phyloP scores from a whole-genome alignment of 1,284 basidiomycete species.

The Caloboletus inedulis region DNA sequence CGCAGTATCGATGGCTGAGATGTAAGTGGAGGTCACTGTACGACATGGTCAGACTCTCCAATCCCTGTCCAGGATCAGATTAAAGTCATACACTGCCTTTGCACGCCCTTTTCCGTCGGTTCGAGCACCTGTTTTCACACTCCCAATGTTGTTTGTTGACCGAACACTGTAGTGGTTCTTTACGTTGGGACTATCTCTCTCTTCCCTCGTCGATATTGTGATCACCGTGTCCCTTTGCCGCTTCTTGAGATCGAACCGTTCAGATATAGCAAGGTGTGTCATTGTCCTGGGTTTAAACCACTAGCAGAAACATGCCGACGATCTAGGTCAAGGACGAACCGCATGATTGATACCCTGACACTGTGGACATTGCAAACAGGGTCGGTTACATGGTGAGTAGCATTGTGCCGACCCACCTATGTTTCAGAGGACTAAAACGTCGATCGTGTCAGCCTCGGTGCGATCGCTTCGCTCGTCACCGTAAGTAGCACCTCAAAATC shows the following conservation, averaged over 20 bases:
- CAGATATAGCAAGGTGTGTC: constrained; percentile 36
- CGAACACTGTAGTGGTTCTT: constrained; percentile 44
- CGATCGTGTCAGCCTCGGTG: constrained; percentile 33
- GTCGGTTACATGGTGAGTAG: constrained; percentile 43
- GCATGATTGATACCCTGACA: constrained; percentile 44
- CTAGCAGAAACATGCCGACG: neutral
- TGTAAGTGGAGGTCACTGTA: constrained; percentile 13
- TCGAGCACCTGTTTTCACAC: neutral
- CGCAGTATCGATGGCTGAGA: constrained; percentile 22
- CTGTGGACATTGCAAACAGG: constrained; percentile 52
- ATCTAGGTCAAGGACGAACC: constrained; percentile 37
- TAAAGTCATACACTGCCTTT: constrained; percentile 17
- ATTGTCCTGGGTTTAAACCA: neutral
- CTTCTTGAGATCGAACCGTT: constrained; percentile 39
- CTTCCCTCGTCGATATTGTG: constrained; percentile 45
- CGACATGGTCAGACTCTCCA: neutral
- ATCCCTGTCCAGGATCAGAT: constrained; percentile 11
- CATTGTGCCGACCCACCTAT: neutral
- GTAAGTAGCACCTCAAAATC: constrained; percentile 28
- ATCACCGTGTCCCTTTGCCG: constrained; percentile 46
- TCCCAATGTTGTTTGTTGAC: neutral
- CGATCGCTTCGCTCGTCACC: constrained; percentile 41
- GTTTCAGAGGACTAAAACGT: neutral
- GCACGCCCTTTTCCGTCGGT: constrained; percentile 15
- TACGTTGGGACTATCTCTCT: constrained; percentile 48